phyloP scores from a whole-genome alignment of 371 early-diverging fungal species.

The Nematocida ironsii region DNA sequence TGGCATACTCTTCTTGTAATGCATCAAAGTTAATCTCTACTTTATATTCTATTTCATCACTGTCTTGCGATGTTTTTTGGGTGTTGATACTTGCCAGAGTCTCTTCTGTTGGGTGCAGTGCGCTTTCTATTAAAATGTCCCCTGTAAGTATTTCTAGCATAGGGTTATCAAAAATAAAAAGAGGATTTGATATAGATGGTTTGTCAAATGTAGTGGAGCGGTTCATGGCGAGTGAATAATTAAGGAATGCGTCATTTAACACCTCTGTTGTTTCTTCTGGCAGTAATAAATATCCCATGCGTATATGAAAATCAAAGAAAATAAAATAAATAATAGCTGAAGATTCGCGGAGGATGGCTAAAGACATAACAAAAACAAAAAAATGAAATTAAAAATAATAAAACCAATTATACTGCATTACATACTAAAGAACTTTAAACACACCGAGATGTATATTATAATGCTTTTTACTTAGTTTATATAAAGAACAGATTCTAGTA shows the following conservation, averaged over 20 bases:
- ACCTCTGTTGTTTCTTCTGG: slow-evolving; percentile 1
- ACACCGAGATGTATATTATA: too few species aligned
- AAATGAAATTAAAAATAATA: background rate
- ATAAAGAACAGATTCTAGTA: too few species aligned
- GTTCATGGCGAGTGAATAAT: background rate
- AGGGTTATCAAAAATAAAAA: slow-evolving; percentile 4
- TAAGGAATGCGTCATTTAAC: background rate
- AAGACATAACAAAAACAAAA: background rate
- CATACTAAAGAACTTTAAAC: too few species aligned
- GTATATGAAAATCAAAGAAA: slow-evolving; percentile 9
- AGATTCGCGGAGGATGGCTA: background rate
- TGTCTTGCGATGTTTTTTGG: background rate
- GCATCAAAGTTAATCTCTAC: background rate
- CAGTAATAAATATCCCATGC: slow-evolving; percentile 17
- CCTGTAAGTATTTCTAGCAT: slow-evolving; percentile 10
- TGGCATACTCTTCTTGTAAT: background rate
- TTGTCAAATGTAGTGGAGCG: background rate
- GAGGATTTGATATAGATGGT: background rate
- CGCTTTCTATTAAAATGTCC: background rate
- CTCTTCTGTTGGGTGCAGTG: background rate
- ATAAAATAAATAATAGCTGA: background rate
- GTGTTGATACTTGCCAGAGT: background rate
- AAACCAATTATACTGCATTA: too few species aligned
- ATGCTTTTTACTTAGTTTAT: too few species aligned
- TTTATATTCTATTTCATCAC: slow-evolving; percentile 14